These are phyloP conservation scores for Boletellus sp. DNA, from an alignment of 768 basidiomycete genomes.

Conservation along the genomic window DNA sequence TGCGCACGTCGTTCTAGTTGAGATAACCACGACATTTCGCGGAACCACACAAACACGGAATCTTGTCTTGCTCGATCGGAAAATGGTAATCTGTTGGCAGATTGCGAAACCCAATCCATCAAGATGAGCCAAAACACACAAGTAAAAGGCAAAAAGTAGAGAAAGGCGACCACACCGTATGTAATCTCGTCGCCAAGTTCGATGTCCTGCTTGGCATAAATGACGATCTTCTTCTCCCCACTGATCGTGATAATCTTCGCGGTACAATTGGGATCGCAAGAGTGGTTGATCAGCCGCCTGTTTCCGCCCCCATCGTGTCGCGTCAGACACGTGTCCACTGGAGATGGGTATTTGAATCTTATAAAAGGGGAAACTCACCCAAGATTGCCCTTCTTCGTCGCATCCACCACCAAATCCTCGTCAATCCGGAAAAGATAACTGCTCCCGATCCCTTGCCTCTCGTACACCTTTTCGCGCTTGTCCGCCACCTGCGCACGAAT, in stretches of 20 bases:
- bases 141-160: slow-evolving; percentile 4
- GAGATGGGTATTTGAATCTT: background rate
- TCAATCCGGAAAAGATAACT: slow-evolving; percentile 98
- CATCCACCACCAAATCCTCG: slow-evolving; percentile 96
- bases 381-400: slow-evolving; percentile 98
- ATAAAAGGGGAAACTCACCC: slow-evolving; percentile 54
- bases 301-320: background rate
- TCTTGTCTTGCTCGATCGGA: slow-evolving; percentile 97
- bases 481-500: slow-evolving; percentile 95
- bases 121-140: background rate
- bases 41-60: slow-evolving; percentile 88
- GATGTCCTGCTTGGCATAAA: slow-evolving; percentile 96
- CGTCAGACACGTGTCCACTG: slow-evolving; percentile 11
- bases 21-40: slow-evolving; percentile 91
- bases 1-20: slow-evolving; percentile 55
- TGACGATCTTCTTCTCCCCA: slow-evolving; percentile 97
- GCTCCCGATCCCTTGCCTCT: slow-evolving; percentile 95
- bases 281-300: slow-evolving; percentile 97
- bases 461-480: slow-evolving; percentile 94
- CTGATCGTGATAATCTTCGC: slow-evolving; percentile 90
- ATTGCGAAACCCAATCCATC: background rate
- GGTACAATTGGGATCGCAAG: slow-evolving; percentile 92
- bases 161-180: slow-evolving; percentile 57
- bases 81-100: slow-evolving; percentile 86
- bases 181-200: slow-evolving; percentile 98